A percentile compares a stretch with the other conserved stretches of the same genome.
These are phyloP conservation scores for Acacia acuminata DNA, from an alignment of 306 rosid species.

Conservation along the genomic window DNA sequence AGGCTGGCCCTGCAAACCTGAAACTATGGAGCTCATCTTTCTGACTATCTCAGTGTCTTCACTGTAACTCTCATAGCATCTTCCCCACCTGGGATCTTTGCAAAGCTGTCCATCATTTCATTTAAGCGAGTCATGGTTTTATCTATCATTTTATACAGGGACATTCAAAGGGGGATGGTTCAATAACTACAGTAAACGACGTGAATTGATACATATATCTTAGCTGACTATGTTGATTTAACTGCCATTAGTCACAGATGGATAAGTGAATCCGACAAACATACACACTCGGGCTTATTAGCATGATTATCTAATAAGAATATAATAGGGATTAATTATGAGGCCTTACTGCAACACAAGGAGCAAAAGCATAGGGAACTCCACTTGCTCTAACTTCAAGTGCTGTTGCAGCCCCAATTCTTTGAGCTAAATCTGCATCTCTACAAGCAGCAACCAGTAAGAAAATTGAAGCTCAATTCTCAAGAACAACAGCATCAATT, in stretches of 20 bases:
- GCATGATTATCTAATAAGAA: neutral
- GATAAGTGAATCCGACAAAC: neutral
- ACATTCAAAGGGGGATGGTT: neutral
- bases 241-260: neutral
- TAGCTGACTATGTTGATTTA: slow-evolving; percentile 9
- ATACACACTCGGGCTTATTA: neutral
- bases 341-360: slow-evolving; percentile 81
- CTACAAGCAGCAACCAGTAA: slow-evolving; percentile 38
- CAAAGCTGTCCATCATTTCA: slow-evolving; percentile 55
- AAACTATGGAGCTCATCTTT: slow-evolving; percentile 72
- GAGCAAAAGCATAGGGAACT: slow-evolving; percentile 67
- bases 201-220: neutral
- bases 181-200: neutral
- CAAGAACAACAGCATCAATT: neutral
- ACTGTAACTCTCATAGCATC: slow-evolving; percentile 79
- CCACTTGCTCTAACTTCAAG: slow-evolving; percentile 89
- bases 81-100: slow-evolving; percentile 96
- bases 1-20: slow-evolving; percentile 88
- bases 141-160: neutral
- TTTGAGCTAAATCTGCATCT: slow-evolving; percentile 71
- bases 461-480: neutral
- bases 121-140: slow-evolving; percentile 26
- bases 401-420: slow-evolving; percentile 84
- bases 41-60: slow-evolving; percentile 83
- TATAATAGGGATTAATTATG: neutral